Evolutionary conservation across 495 filamentous ascomycete genomes (phyloP).

Genomic region (Lasiosphaeris hirsuta): DNA sequence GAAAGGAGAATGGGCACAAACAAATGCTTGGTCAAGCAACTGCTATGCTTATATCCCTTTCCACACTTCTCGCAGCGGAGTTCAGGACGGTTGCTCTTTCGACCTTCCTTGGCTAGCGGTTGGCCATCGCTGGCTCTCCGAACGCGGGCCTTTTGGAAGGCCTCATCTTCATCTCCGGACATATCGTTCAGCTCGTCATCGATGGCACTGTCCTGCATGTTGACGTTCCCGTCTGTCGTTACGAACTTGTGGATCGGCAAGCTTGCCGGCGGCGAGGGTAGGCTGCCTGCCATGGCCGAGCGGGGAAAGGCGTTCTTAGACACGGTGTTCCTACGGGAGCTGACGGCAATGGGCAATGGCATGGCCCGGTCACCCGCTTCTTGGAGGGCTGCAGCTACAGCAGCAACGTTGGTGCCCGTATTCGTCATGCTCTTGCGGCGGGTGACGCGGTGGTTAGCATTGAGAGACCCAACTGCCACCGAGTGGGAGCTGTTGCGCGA

Average conservation of each 20-base stretch:
- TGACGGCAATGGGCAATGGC: slow-evolving; percentile 48
- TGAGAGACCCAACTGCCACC: slow-evolving; percentile 63
- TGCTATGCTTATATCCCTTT: slow-evolving; percentile 99
- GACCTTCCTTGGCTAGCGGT: slow-evolving; percentile 72
- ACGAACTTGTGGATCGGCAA: slow-evolving; percentile 42
- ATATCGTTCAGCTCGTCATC: slow-evolving; percentile 55
- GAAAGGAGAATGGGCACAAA: slow-evolving; percentile 70
- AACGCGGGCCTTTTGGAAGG: slow-evolving; percentile 64
- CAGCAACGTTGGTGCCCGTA: slow-evolving; percentile 65
- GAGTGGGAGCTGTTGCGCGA: slow-evolving; percentile 81
- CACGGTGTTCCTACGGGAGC: slow-evolving; percentile 49
- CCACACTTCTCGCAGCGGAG: slow-evolving; percentile 97
- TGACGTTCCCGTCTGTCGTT: slow-evolving; percentile 35
- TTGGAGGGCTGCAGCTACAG: slow-evolving; percentile 67
- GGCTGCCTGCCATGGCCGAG: slow-evolving; percentile 48
- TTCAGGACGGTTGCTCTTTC: slow-evolving; percentile 70
- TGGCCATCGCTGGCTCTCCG: slow-evolving; percentile 85
- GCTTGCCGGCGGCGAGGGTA: slow-evolving; percentile 54
- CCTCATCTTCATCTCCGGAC: slow-evolving; percentile 56
- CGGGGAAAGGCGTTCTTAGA: slow-evolving; percentile 44
- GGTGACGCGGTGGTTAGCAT: slow-evolving; percentile 78
- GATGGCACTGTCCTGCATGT: slow-evolving; percentile 54
- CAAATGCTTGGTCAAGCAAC: slow-evolving; percentile 99
- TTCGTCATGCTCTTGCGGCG: slow-evolving; percentile 90
- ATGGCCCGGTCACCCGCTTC: slow-evolving; percentile 54